Conservation (phyloP, 345 rosid genomes). For the Odontarrhena argentea region DNA sequence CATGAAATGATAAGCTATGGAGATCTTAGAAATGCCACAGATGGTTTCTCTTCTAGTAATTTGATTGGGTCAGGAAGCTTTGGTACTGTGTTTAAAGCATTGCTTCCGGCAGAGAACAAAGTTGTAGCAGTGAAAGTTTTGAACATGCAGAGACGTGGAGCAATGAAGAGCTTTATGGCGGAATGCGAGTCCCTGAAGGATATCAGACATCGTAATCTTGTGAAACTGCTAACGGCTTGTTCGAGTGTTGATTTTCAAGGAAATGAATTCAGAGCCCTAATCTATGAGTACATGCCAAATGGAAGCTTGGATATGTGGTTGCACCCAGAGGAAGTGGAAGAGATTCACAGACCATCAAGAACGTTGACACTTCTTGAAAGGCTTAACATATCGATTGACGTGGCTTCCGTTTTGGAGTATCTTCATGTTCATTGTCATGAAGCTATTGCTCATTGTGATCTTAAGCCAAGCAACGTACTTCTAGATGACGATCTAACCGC, state of each 20-base stretch:
- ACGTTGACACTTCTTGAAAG: constrained; percentile 36
- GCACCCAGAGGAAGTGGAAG: constrained; percentile 18
- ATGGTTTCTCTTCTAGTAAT: no score
- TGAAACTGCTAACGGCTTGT: constrained; percentile 49
- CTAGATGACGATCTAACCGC: constrained; percentile 18
- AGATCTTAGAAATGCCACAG: constrained; percentile 25
- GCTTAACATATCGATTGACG: constrained; percentile 36
- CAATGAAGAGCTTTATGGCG: constrained; percentile 39
- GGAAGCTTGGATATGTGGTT: constrained; percentile 52
- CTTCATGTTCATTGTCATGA: constrained; percentile 6
- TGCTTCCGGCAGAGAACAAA: no score
- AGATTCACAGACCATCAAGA: background rate
- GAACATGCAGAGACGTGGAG: no score
- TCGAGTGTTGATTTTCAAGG: constrained; percentile 47
- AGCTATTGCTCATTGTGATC: constrained; percentile 3
- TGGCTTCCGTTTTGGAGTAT: constrained; percentile 9
- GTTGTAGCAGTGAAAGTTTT: no score
- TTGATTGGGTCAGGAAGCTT: constrained; percentile 12
- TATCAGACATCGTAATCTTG: constrained; percentile 23
- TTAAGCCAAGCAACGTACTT: constrained; percentile 23
- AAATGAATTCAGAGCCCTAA: constrained; percentile 52
- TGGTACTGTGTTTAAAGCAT: constrained; percentile 33
- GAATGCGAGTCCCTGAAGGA: constrained; percentile 17
- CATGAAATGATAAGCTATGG: no score
- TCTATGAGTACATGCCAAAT: constrained; percentile 48